Evolutionary conservation across 805 yeast genomes (phyloP).

Genomic region (Pichia deserticola): DNA sequence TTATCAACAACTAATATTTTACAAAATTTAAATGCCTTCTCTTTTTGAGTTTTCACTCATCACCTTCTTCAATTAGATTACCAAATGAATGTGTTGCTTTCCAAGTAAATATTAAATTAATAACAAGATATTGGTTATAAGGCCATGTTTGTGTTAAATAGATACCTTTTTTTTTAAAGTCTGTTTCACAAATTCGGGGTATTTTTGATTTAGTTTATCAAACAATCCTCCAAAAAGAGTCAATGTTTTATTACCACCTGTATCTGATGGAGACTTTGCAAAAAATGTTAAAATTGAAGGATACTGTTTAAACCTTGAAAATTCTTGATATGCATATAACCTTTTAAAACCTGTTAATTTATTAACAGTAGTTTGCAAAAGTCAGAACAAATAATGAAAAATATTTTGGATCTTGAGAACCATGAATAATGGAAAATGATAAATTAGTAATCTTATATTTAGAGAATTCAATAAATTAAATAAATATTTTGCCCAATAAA

Average conservation of each 20-base stretch:
- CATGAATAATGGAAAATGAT: neutral
- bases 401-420: slow-evolving; percentile 6
- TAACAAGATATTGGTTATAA: neutral
- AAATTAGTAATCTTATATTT: neutral
- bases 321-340: slow-evolving; percentile 20
- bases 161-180: slow-evolving; percentile 10
- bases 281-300: slow-evolving; percentile 21
- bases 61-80: slow-evolving; percentile 5
- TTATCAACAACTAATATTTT: slow-evolving; percentile 1
- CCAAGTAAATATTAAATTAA: slow-evolving; percentile 3
- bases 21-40: slow-evolving; percentile 5
- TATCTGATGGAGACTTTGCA: slow-evolving; percentile 11
- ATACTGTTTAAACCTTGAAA: slow-evolving; percentile 18
- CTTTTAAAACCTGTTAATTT: slow-evolving; percentile 11
- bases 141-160: slow-evolving; percentile 1
- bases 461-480: neutral
- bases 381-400: slow-evolving; percentile 9
- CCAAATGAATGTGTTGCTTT: slow-evolving; percentile 6
- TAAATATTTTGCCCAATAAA: neutral
- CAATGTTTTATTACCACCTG: slow-evolving; percentile 20
- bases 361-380: slow-evolving; percentile 11
- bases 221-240: slow-evolving; percentile 20
- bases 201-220: slow-evolving; percentile 14
- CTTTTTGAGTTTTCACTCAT: slow-evolving; percentile 4
- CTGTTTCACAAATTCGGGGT: slow-evolving; percentile 19